phyloP scores from a whole-genome alignment of 306 rosid species.

The Dalbergia cultrata region DNA sequence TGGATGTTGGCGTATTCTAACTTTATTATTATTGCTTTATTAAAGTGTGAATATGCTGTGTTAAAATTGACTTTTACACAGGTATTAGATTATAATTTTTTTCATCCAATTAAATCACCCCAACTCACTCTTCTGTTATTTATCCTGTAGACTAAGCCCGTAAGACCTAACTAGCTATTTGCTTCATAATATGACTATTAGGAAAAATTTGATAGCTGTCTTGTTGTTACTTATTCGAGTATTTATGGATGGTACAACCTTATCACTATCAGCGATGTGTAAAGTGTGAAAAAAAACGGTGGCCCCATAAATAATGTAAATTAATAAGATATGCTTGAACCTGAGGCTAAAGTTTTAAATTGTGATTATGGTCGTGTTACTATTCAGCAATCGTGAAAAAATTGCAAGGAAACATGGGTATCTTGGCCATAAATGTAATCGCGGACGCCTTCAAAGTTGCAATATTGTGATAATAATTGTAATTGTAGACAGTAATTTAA shows the following conservation, averaged over 20 bases:
- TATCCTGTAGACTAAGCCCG: background rate
- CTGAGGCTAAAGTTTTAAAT: background rate
- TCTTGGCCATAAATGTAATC: too few species aligned
- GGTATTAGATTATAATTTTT: background rate
- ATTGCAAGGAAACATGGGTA: too few species aligned
- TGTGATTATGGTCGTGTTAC: too few species aligned
- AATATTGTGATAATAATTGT: too few species aligned
- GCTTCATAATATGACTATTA: background rate
- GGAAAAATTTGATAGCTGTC: background rate
- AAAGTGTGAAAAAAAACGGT: background rate
- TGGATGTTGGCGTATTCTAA: background rate
- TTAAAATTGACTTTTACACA: background rate
- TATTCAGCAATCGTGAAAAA: too few species aligned
- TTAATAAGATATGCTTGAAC: background rate
- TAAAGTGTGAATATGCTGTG: background rate
- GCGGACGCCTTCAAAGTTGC: too few species aligned
- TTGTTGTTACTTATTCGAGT: constrained; percentile 3
- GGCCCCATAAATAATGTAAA: background rate
- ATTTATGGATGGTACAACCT: background rate
- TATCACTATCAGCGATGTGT: background rate
- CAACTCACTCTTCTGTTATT: background rate
- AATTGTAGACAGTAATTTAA: too few species aligned
- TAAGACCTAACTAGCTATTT: background rate
- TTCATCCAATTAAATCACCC: background rate
- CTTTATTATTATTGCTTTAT: background rate